These are phyloP conservation scores for Suillus luteus DNA, from an alignment of 768 basidiomycete genomes.

Conservation along the genomic window DNA sequence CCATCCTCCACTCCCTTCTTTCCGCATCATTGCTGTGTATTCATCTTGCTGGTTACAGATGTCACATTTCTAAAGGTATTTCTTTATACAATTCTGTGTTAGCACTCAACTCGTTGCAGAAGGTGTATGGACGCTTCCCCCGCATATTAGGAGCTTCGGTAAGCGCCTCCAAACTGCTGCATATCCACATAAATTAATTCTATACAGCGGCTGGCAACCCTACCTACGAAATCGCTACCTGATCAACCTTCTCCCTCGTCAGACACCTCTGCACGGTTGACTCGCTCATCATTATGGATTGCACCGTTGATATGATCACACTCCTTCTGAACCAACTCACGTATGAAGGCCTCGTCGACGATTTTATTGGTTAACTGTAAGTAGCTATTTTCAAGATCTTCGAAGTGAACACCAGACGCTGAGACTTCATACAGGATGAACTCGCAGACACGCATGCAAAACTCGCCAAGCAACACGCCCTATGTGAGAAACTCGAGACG, in stretches of 20 bases:
- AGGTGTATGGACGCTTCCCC: constrained; percentile 86
- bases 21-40: neutral
- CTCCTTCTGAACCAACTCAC: constrained; percentile 94
- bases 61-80: constrained; percentile 87
- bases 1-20: neutral
- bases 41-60: constrained; percentile 73
- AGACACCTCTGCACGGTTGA: constrained; percentile 60
- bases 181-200: constrained; percentile 17
- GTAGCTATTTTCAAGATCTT: constrained; percentile 41
- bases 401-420: constrained; percentile 91
- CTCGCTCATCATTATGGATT: constrained; percentile 85
- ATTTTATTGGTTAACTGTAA: constrained; percentile 87
- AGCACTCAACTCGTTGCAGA: constrained; percentile 80
- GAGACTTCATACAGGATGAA: constrained; percentile 80
- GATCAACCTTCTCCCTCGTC: constrained; percentile 42
- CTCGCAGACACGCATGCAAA: too few relatives aligned
- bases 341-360: constrained; percentile 94
- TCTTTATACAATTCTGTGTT: constrained; percentile 76
- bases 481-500: constrained; percentile 91
- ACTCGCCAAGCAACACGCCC: constrained; percentile 71
- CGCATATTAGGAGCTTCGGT: constrained; percentile 86
- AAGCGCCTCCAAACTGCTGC: constrained; percentile 22
- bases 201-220: constrained; percentile 69
- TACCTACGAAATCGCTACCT: constrained; percentile 63
- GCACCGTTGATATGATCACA: constrained; percentile 92